phyloP scores from a whole-genome alignment of 805 yeast species.

The Starmera dryadoides region DNA sequence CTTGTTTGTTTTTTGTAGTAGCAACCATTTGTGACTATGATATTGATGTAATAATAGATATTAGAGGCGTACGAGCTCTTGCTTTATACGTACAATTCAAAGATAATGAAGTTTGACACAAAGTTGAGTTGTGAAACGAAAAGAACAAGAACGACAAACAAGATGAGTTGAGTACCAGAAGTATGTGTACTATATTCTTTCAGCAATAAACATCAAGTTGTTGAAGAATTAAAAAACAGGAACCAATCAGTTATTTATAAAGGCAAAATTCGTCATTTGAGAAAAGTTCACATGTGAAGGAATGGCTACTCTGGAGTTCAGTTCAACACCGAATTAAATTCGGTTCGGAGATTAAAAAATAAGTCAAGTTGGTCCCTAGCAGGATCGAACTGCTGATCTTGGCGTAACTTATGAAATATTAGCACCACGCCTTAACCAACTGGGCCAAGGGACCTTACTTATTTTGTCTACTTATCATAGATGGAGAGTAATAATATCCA shows the following conservation, averaged over 20 bases:
- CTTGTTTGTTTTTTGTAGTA: neutral
- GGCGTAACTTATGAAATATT: no score
- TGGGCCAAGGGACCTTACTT: constrained; percentile 48
- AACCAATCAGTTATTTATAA: neutral
- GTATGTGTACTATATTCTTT: no score
- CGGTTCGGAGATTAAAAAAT: neutral
- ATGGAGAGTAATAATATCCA: no score
- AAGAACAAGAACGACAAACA: neutral
- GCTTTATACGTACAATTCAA: neutral
- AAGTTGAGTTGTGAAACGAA: neutral
- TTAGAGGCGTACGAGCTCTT: neutral
- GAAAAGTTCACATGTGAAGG: constrained; percentile 1
- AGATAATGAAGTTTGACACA: neutral
- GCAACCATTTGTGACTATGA: no score
- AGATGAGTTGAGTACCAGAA: neutral
- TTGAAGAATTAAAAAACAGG: neutral
- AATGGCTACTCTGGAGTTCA: neutral
- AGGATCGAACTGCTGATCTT: constrained; percentile 42
- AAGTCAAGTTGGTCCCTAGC: constrained; percentile 9
- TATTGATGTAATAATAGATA: neutral
- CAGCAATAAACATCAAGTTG: no score
- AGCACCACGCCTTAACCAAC: constrained; percentile 46
- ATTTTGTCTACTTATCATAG: no score
- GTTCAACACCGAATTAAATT: no score
- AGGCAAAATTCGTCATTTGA: neutral